Evolutionary conservation across 1,284 basidiomycete genomes (phyloP).

Genomic region (Melampsora americana): DNA sequence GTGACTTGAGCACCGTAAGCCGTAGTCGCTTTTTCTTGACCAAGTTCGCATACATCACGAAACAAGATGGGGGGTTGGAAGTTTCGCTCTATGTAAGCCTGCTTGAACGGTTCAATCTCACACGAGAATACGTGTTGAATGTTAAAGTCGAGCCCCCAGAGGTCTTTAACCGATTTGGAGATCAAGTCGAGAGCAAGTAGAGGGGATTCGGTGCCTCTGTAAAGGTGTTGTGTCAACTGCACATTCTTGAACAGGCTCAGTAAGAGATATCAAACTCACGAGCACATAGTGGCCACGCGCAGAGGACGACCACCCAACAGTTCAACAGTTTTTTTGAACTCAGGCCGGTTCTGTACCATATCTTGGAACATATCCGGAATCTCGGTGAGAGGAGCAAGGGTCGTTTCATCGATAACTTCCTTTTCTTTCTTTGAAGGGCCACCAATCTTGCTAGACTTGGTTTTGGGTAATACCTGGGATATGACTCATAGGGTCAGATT

Average conservation of each 20-base stretch:
- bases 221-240: slow-evolving; percentile 6
- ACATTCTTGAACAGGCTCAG: background rate
- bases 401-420: slow-evolving; percentile 51
- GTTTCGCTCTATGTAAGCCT: slow-evolving; percentile 95
- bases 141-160: slow-evolving; percentile 65
- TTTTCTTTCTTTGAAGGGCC: slow-evolving; percentile 45
- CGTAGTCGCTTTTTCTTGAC: slow-evolving; percentile 61
- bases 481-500: background rate
- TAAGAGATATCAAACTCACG: slow-evolving; percentile 49
- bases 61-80: slow-evolving; percentile 84
- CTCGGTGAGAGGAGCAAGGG: slow-evolving; percentile 71
- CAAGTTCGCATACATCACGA: slow-evolving; percentile 88
- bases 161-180: slow-evolving; percentile 67
- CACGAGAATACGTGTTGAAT: slow-evolving; percentile 94
- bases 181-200: slow-evolving; percentile 84
- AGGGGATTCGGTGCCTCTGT: slow-evolving; percentile 87
- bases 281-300: slow-evolving; percentile 92
- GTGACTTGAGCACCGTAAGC: slow-evolving; percentile 81
- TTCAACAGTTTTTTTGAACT: slow-evolving; percentile 62
- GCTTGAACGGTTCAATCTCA: slow-evolving; percentile 97
- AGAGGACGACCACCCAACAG: slow-evolving; percentile 74
- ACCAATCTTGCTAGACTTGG: slow-evolving; percentile 23
- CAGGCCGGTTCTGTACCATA: slow-evolving; percentile 68
- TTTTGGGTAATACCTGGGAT: slow-evolving; percentile 11
- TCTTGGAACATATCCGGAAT: slow-evolving; percentile 81